Base-by-base conservation (phyloP, 2,329 filamentous ascomycete species). In the Trichoderma sp. region DNA sequence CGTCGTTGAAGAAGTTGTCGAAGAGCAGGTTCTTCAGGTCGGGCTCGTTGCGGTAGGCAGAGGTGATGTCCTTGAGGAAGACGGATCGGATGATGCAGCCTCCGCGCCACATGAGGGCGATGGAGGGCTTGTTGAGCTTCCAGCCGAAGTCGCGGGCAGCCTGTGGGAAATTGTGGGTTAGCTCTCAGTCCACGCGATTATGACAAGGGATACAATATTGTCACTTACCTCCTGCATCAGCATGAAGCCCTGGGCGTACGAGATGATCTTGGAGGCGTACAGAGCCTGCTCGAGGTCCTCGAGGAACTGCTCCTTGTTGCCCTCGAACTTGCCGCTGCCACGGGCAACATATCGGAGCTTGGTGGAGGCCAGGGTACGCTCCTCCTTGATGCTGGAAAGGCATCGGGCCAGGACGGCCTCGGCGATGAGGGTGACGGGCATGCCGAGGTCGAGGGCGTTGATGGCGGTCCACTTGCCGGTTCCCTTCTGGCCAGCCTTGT, bases 101-200 rank as follows among this genome's bases (percentile, higher is more conserved):
- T 83, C 95, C 95, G 79, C 95, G 92, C 95, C 95, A 99, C 95
- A 99, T 99, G 78, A 99, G 90, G 74, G 95, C 95, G 76, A 99
- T 99, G 74, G 96, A 97, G 71, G 95, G 95, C 90, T 98, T 98
- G 90, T 99, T 97, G 73, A 99, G 90, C 88, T 97, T 97, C 95
- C 95, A 99, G 73, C 82, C 81, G 84, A 96, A 99, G 80, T 98
- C 92, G 81, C 90, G 93, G 80, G 94, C 95, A 73, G 95, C 94
- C 91, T 95, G 72, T 44, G 3, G 26, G 26, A 45, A 19, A 21
- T 55, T 17, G 12, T 19, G 12, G 2, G n/a, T 62, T 24, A 62
- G 48, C 59, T 24, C 26, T 10, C 26, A 7, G 7, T 44, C 34
- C 12, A 1, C 19, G 58, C 67, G 51, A 69, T 67, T 41, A 58